Evolutionary conservation across 345 rosid genomes (phyloP).

Genomic region (Populus euphratica): DNA sequence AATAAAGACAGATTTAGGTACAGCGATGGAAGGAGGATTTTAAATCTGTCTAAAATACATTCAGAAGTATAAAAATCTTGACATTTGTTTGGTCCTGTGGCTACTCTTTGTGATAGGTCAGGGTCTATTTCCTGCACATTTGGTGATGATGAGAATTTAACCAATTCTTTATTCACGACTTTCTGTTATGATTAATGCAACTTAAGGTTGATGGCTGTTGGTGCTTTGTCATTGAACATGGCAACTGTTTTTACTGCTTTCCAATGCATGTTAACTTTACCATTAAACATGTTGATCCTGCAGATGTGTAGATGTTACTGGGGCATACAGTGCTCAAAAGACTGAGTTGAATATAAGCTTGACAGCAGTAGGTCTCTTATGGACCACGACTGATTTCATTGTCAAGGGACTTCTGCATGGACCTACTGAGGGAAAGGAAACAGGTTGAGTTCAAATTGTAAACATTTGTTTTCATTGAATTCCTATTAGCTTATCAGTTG

Average conservation of each 20-base stretch:
- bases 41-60: not conserved
- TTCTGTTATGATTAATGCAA: not conserved
- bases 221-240: conserved; percentile 1
- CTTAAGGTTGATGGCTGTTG: not conserved
- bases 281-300: conserved; percentile 26
- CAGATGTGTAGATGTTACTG: conserved; percentile 96
- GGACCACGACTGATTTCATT: conserved; percentile 91
- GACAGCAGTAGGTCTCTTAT: conserved; percentile 89
- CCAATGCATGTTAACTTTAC: not conserved
- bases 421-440: conserved; percentile 49
- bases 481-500: not conserved
- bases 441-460: conserved; percentile 34
- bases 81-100: not conserved
- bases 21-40: not conserved
- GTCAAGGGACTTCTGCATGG: conserved; percentile 60
- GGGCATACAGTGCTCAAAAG: conserved; percentile 94
- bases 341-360: conserved; percentile 89
- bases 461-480: not conserved
- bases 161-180: conserved; percentile 1
- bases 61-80: not conserved
- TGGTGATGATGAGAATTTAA: not conserved
- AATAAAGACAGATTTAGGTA: not conserved
- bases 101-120: not conserved
- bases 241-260: conserved; percentile 3
- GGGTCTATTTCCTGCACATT: too few species aligned